phyloP scores from a whole-genome alignment of 805 yeast species.

The Jamesozyma jinghongensis region DNA sequence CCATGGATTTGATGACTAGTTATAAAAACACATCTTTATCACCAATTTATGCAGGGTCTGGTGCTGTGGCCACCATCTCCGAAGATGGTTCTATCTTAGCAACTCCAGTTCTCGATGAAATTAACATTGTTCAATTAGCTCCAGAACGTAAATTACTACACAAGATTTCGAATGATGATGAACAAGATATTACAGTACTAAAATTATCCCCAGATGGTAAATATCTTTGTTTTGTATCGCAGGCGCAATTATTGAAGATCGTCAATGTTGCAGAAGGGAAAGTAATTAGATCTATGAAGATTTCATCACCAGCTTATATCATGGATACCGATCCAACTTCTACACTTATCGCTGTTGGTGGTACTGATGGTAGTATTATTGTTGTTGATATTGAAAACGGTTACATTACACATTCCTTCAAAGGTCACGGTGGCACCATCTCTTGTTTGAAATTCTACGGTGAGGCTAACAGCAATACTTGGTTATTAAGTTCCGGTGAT shows the following conservation, averaged over 20 bases:
- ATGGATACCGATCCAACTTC: slow-evolving; percentile 72
- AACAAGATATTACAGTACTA: slow-evolving; percentile 66
- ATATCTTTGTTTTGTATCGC: slow-evolving; percentile 63
- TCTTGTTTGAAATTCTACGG: slow-evolving; percentile 73
- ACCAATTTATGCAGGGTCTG: slow-evolving; percentile 79
- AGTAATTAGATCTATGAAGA: slow-evolving; percentile 44
- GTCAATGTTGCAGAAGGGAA: slow-evolving; percentile 33
- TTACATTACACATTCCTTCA: slow-evolving; percentile 76
- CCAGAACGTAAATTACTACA: slow-evolving; percentile 36
- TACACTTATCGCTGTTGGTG: slow-evolving; percentile 84
- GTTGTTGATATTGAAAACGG: slow-evolving; percentile 91
- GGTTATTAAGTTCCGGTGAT: slow-evolving; percentile 74
- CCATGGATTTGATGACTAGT: slow-evolving; percentile 28
- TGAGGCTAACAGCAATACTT: slow-evolving; percentile 51
- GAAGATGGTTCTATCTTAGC: slow-evolving; percentile 57
- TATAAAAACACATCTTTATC: slow-evolving; percentile 39
- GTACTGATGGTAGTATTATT: slow-evolving; percentile 84
- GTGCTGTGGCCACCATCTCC: slow-evolving; percentile 63
- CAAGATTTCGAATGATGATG: slow-evolving; percentile 72
- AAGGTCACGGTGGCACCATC: slow-evolving; percentile 88
- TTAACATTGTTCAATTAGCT: slow-evolving; percentile 55
- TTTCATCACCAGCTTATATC: slow-evolving; percentile 76
- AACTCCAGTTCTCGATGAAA: slow-evolving; percentile 71
- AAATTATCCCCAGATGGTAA: slow-evolving; percentile 69
- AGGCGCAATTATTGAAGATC: slow-evolving; percentile 72